These are phyloP conservation scores for Cordyceps militaris DNA, from an alignment of 2,329 filamentous ascomycete species.

Conservation along the genomic window DNA sequence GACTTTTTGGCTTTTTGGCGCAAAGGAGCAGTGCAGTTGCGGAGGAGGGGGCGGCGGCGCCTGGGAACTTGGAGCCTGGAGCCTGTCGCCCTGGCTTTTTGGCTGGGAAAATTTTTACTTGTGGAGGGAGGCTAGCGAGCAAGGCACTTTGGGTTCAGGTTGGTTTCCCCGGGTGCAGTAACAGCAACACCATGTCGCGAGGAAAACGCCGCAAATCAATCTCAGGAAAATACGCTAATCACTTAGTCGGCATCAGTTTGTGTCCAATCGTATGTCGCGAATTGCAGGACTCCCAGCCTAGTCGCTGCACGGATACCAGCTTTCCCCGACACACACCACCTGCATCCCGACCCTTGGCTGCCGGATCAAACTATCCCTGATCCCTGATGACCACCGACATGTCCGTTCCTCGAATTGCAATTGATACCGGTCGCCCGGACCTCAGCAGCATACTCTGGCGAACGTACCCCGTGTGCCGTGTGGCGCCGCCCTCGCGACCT, in stretches of 20 bases:
- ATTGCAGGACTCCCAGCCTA: neutral
- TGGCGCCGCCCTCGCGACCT: neutral
- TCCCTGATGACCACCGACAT: neutral
- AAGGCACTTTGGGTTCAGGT: neutral
- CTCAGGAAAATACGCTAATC: too few species aligned
- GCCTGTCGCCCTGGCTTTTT: neutral
- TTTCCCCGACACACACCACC: too few species aligned
- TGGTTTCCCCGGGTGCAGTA: neutral
- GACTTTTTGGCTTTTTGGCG: neutral
- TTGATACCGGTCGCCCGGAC: neutral
- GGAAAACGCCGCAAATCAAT: too few species aligned
- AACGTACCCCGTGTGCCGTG: neutral
- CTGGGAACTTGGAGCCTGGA: too few species aligned
- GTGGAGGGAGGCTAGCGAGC: neutral
- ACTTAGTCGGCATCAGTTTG: neutral
- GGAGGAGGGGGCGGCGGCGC: neutral
- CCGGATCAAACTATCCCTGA: neutral
- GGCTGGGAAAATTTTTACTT: neutral
- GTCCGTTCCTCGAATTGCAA: neutral
- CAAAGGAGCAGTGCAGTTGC: neutral
- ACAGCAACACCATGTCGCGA: neutral
- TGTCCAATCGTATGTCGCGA: neutral
- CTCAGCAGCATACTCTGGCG: neutral
- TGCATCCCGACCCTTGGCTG: neutral
- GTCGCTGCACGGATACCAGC: neutral